Evolutionary conservation across 2,329 filamentous ascomycete species (phyloP), one percentile per base, ranked within the genome.

Genomic region (Tolypocladium tundrense): DNA sequence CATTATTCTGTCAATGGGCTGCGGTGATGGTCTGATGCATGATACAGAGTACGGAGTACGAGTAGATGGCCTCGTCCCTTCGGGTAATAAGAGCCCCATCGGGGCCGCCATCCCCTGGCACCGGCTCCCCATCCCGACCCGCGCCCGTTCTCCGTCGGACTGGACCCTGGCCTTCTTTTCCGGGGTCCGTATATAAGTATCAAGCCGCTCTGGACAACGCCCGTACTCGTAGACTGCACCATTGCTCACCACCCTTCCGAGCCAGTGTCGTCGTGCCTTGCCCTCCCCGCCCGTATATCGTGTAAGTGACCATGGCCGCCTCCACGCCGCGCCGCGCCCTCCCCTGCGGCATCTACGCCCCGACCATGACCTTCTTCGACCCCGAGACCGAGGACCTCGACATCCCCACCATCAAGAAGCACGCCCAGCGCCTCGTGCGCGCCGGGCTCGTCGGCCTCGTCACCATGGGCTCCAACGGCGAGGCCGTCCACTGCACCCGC

Each of bases 321-420:
- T 11, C 48, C 2, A 8, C 48, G 27, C 27, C 48, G 21, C 16
- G 24, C 16, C 52, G 14, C 40, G 24, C 53, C 58, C 82, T 95
- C 57, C 87, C 88, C 51, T 87, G 87, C 67, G 90, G 90, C 70
- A 91, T 94, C 70, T 95, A 94, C 73, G 88, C 88, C 60, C 91
- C 91, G 33, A 93, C 88, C 60, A 90, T 94, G 86, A 95, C 90
- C 67, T 95, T 96, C 73, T 96, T 96, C 78, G 79, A 93, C 73
- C 80, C 87, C 8, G 82, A 87, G 63, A 94, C 89, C 52, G 91
- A 96, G 74, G 89, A 94, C 54, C 81, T 96, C 66, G 91, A 96
- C 69, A 84, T 92, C 62, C 79, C 88, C 41, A 82, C 83, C 60
- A 89, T 94, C 75, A 88, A 90, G 74, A 87, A 83, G 69, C 91